phyloP scores from a whole-genome alignment of 495 filamentous ascomycete species.

The Talaromyces borbonicus region DNA sequence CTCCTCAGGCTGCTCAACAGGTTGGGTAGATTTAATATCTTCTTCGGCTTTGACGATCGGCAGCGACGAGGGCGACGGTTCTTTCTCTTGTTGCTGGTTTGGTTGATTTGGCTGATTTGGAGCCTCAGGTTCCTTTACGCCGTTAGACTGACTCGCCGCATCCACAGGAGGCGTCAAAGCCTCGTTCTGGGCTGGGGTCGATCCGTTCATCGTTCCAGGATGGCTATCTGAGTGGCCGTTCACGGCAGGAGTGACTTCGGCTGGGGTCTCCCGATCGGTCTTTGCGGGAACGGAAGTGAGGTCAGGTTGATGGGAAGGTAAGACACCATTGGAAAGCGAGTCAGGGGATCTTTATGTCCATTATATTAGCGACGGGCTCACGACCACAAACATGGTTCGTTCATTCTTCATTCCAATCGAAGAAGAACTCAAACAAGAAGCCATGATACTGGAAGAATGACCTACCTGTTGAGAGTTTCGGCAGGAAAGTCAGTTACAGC shows the following conservation, averaged over 20 bases:
- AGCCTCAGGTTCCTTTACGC: slow-evolving; percentile 1
- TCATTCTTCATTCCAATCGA: neutral
- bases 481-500: slow-evolving; percentile 29
- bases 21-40: slow-evolving; percentile 10
- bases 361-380: neutral
- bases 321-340: slow-evolving; percentile 1
- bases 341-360: slow-evolving; percentile 2
- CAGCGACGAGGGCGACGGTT: slow-evolving; percentile 1
- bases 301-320: neutral
- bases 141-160: slow-evolving; percentile 25
- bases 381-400: too few species aligned
- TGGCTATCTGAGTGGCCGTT: slow-evolving; percentile 24
- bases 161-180: slow-evolving; percentile 20
- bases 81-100: neutral
- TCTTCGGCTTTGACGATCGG: slow-evolving; percentile 11
- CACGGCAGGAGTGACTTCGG: slow-evolving; percentile 8
- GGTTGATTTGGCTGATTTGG: too few species aligned
- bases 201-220: slow-evolving; percentile 21
- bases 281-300: slow-evolving; percentile 9
- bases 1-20: slow-evolving; percentile 3
- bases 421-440: neutral
- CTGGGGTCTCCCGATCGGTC: neutral
- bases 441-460: neutral
- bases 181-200: slow-evolving; percentile 1
- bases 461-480: slow-evolving; percentile 11